Percentiles rank a stretch among this genome's conserved stretches.
These are phyloP conservation scores for Hura crepitans DNA, from an alignment of 441 rosid genomes.

Conservation along the genomic window DNA sequence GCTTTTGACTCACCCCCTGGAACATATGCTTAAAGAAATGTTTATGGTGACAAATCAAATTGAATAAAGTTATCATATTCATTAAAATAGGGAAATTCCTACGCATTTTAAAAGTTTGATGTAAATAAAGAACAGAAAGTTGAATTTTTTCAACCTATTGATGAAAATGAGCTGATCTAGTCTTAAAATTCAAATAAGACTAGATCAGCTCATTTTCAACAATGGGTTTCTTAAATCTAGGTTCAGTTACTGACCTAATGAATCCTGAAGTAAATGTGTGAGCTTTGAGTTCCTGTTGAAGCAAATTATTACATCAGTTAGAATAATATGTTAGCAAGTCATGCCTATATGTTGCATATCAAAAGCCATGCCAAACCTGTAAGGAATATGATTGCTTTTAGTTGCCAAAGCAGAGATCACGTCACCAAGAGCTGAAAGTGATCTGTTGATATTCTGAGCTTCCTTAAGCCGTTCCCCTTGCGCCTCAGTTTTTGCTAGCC, in stretches of 20 bases:
- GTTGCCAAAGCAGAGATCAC: conserved; percentile 70
- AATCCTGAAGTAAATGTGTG: conserved; percentile 85
- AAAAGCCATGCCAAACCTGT: conserved; percentile 42
- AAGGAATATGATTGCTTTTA: conserved; percentile 75
- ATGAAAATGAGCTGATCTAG: background rate
- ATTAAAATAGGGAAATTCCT: background rate
- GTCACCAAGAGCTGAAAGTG: conserved; percentile 81
- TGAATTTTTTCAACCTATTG: background rate
- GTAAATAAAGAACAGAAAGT: background rate
- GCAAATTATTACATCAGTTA: background rate
- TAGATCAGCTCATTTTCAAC: no score
- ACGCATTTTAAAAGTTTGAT: background rate
- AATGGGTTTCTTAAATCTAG: background rate
- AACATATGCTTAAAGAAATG: conserved; percentile 5
- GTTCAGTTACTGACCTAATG: conserved; percentile 48
- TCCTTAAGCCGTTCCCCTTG: conserved; percentile 87
- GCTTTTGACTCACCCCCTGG: conserved; percentile 85
- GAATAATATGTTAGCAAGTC: conserved; percentile 3
- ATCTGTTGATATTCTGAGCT: conserved; percentile 72
- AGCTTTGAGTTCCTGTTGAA: conserved; percentile 68
- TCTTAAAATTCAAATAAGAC: no score
- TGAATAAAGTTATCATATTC: background rate
- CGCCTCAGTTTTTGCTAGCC: conserved; percentile 73
- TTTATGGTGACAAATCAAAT: background rate
- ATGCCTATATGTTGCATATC: background rate